Percentiles rank a stretch among this genome's conserved stretches.
Evolutionary conservation across 2,329 filamentous ascomycete genomes (phyloP).

Genomic region (Chlorencoelia australis): DNA sequence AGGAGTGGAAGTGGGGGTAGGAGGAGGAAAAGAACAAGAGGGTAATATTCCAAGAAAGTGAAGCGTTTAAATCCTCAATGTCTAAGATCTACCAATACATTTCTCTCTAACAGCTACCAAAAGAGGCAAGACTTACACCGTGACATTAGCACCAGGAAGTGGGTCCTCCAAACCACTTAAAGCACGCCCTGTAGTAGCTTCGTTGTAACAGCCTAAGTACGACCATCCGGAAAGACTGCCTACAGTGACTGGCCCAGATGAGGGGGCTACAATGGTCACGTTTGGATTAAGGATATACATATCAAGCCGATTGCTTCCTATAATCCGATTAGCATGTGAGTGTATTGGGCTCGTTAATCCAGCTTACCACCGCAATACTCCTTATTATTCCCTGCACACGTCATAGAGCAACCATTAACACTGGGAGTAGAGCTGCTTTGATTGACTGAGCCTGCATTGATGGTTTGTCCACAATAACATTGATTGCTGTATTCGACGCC

Average conservation of each 20-base stretch:
- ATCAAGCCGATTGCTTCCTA: not conserved
- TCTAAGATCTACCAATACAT: too few relatives aligned
- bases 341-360: not conserved
- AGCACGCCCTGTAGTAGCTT: slow-evolving; percentile 12
- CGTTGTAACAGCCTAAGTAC: slow-evolving; percentile 16
- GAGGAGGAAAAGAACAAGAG: too few relatives aligned
- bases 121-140: too few relatives aligned
- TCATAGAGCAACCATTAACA: slow-evolving; percentile 16
- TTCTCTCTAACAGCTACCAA: too few relatives aligned
- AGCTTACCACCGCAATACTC: slow-evolving; percentile 26
- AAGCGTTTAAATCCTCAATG: too few relatives aligned
- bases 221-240: slow-evolving; percentile 8
- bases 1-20: too few relatives aligned
- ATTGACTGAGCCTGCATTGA: slow-evolving; percentile 10
- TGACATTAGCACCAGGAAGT: slow-evolving; percentile 15
- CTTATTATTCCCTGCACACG: slow-evolving; percentile 21
- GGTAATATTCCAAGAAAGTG: too few relatives aligned
- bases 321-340: not conserved
- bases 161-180: slow-evolving; percentile 6
- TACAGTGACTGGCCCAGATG: slow-evolving; percentile 12
- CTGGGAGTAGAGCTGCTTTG: slow-evolving; percentile 7
- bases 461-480: slow-evolving; percentile 21
- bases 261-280: slow-evolving; percentile 1
- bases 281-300: slow-evolving; percentile 12
- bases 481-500: slow-evolving; percentile 21